These are phyloP conservation scores for Cairneyella variabilis DNA, from an alignment of 495 filamentous ascomycete species.

Conservation along the genomic window DNA sequence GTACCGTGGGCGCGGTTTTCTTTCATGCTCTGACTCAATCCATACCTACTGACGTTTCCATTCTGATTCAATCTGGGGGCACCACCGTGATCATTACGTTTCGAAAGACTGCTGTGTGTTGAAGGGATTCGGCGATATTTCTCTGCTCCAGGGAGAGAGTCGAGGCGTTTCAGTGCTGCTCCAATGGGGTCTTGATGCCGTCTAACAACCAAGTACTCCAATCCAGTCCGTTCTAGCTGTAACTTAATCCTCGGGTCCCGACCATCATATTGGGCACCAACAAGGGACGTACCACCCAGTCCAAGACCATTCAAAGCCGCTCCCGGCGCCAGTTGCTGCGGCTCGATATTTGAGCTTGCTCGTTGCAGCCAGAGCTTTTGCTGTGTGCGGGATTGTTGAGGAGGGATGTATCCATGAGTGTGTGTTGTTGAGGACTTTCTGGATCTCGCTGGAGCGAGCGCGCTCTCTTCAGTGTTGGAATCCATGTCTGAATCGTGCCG, in stretches of 20 bases:
- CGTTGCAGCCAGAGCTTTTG: conserved; percentile 70
- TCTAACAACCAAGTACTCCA: conserved; percentile 65
- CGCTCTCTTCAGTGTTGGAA: conserved; percentile 37
- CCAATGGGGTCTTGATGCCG: conserved; percentile 63
- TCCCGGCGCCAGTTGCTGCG: conserved; percentile 33
- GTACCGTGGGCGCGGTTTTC: conserved; percentile 18
- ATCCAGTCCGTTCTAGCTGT: conserved; percentile 56
- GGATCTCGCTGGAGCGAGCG: conserved; percentile 32
- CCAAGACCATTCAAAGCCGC: conserved; percentile 35
- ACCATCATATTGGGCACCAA: conserved; percentile 37
- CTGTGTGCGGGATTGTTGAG: conserved; percentile 60
- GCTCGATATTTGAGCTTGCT: conserved; percentile 61
- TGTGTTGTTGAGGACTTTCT: conserved; percentile 20
- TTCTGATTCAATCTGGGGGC: conserved; percentile 25
- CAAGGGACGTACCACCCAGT: conserved; percentile 27
- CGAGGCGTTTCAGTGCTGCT: conserved; percentile 50
- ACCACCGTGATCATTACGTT: too few relatives aligned
- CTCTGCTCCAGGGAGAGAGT: conserved; percentile 42
- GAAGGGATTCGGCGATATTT: conserved; percentile 41
- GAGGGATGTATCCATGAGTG: conserved; percentile 33
- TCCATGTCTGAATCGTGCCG: conserved; percentile 28
- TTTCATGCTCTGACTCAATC: conserved; percentile 39
- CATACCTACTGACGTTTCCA: conserved; percentile 27
- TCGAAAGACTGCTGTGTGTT: conserved; percentile 6
- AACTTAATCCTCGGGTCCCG: conserved; percentile 50